Evolutionary conservation across 2,329 filamentous ascomycete genomes (phyloP).

Genomic region (Phialophora chinensis): DNA sequence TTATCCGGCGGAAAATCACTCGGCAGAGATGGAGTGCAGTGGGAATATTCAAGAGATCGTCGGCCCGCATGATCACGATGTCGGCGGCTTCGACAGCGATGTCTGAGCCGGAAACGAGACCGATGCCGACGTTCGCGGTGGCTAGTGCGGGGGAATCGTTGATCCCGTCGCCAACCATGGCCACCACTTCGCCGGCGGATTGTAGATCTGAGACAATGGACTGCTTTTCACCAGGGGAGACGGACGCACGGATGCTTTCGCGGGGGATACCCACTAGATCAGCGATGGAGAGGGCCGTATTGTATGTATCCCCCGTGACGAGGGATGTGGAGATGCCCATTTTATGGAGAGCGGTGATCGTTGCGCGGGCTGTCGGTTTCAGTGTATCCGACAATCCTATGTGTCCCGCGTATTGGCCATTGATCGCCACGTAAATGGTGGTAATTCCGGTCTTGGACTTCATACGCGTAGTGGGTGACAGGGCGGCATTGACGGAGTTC

Average conservation of each 20-base stretch:
- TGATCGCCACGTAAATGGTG: conserved; percentile 88
- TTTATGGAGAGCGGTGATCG: conserved; percentile 78
- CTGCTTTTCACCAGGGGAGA: conserved; percentile 90
- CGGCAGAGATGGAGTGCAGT: conserved; percentile 80
- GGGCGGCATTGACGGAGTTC: conserved; percentile 42
- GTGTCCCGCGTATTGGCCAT: conserved; percentile 78
- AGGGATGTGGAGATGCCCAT: conserved; percentile 89
- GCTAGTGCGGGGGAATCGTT: conserved; percentile 96
- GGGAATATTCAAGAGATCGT: conserved; percentile 91
- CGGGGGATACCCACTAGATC: conserved; percentile 77
- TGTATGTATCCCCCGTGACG: conserved; percentile 88
- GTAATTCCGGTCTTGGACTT: conserved; percentile 71
- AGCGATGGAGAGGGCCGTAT: conserved; percentile 84
- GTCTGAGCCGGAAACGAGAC: conserved; percentile 89
- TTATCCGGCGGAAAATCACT: conserved; percentile 89
- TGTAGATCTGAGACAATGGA: conserved; percentile 80
- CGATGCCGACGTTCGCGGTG: conserved; percentile 90
- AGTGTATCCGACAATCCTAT: conserved; percentile 87
- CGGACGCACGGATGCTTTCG: conserved; percentile 81
- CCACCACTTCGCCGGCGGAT: conserved; percentile 74
- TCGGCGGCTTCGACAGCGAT: conserved; percentile 98
- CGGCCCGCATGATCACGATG: conserved; percentile 91
- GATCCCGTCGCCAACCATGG: conserved; percentile 98
- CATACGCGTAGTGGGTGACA: conserved; percentile 37
- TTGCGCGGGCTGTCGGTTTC: conserved; percentile 82